Conservation (phyloP, 2,329 filamentous ascomycete species). For the Teratosphaeria viscida region DNA sequence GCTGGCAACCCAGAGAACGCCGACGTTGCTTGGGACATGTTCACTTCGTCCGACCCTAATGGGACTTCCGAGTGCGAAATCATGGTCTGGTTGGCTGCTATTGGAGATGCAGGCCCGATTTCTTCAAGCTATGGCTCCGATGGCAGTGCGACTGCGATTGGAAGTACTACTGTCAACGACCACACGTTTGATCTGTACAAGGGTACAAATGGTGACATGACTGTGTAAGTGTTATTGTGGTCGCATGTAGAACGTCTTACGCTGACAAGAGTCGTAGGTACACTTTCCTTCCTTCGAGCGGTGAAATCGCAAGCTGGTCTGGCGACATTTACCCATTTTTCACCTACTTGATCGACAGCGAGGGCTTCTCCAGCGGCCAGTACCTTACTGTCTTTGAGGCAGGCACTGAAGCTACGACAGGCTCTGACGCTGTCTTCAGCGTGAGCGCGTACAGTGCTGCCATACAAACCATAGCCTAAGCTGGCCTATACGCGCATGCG, state of each 20-base stretch:
- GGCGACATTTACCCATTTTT: slow-evolving; percentile 50
- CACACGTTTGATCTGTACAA: slow-evolving; percentile 48
- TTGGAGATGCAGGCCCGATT: slow-evolving; percentile 38
- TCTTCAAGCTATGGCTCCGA: slow-evolving; percentile 13
- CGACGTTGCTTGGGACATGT: slow-evolving; percentile 53
- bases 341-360: slow-evolving; percentile 41
- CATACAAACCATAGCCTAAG: neutral
- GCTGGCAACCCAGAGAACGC: slow-evolving; percentile 40
- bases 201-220: slow-evolving; percentile 50
- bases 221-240: slow-evolving; percentile 29
- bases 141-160: slow-evolving; percentile 31
- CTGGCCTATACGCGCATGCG: too few relatives aligned
- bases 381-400: slow-evolving; percentile 37
- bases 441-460: neutral
- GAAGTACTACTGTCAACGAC: slow-evolving; percentile 44
- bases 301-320: slow-evolving; percentile 40
- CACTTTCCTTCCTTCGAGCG: slow-evolving; percentile 44
- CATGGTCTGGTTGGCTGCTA: slow-evolving; percentile 54
- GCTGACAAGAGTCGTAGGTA: slow-evolving; percentile 26
- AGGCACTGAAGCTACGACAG: slow-evolving; percentile 16
- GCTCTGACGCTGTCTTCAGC: slow-evolving; percentile 10
- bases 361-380: slow-evolving; percentile 38
- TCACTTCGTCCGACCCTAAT: slow-evolving; percentile 41
- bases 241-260: neutral
- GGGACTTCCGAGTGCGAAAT: slow-evolving; percentile 48